Base-by-base conservation (phyloP, 257 asterid genomes). In the Catharanthus roseus region DNA sequence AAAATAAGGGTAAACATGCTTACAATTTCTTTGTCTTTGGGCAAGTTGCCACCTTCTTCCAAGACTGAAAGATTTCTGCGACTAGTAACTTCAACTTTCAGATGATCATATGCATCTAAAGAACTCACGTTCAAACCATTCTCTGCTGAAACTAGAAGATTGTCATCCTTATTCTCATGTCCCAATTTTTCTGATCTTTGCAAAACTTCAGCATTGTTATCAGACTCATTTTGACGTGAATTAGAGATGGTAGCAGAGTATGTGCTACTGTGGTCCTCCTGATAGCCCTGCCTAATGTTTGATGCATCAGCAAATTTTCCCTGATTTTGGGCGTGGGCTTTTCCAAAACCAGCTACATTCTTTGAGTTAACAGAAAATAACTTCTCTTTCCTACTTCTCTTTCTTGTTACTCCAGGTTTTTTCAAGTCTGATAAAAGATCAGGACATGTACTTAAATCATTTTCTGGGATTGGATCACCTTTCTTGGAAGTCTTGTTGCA, bases 351-450 rank as follows among this genome's bases (percentile, higher is more conserved):
- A 38, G 74, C 55, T 72, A 55, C 67, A 74, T 69, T 70, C 51
- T 65, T 70, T 67, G 77, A 66, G 34, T 73, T 78, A 76, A 60
- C 47, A 60, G 71, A 80, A 55, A 67, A 78, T 64, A 64, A 81
- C 70, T 74, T 80, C 51, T 36, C 74, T 61, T 69, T 85, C 78
- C 84, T 82, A 79, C 84, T 88, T 80, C 95, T 86, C 88, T 88
- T 91, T 61, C 91, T 82, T 42, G 85, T 81, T 71, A 72, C 78
- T 45, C 54, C 77, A 76, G 87, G 57, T 72, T 74, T 88, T 75
- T 38, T 78, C 75, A 68, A 67, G 78, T 56, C 39, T 19, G 81
- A 65, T 71, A 71, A 77, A 74, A 75, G 54, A 79, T 84, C 82
- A 70, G 83, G 83, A 73, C 64, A 75, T 23, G 77, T 77, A 73